Evolutionary conservation across 129 eudicot genomes (phyloP).

Genomic region (Lactuca sativa): DNA sequence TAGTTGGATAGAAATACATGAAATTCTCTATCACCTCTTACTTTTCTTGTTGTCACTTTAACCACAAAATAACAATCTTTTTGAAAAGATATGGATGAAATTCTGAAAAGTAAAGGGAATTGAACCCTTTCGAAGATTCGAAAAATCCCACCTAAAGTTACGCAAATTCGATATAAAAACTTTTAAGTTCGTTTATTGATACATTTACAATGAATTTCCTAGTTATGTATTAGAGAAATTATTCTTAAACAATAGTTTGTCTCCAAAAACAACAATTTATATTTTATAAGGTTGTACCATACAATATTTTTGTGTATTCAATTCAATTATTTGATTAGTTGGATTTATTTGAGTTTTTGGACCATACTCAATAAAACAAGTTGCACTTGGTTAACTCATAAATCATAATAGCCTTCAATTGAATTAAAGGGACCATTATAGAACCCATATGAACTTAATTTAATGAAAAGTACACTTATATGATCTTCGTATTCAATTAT

Average conservation of each 20-base stretch:
- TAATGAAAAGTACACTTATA: constrained; percentile 6
- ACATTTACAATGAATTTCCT: not conserved
- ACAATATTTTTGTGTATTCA: too few species aligned
- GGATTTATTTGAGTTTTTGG: not conserved
- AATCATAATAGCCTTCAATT: not conserved
- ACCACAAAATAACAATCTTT: constrained; percentile 29
- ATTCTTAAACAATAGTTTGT: too few species aligned
- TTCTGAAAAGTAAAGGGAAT: constrained; percentile 28
- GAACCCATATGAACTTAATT: constrained; percentile 7
- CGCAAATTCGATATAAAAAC: not conserved
- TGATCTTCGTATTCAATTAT: not conserved
- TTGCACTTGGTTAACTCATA: not conserved
- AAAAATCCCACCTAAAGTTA: not conserved
- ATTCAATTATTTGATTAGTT: not conserved
- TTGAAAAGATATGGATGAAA: constrained; percentile 6
- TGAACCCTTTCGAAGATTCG: constrained; percentile 17
- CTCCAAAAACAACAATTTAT: too few species aligned
- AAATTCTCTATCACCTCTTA: constrained; percentile 12
- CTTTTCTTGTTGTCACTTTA: constrained; percentile 31
- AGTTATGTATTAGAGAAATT: too few species aligned
- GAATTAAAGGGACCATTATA: constrained; percentile 4
- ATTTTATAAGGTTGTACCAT: too few species aligned
- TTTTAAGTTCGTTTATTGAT: not conserved
- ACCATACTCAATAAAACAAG: not conserved
- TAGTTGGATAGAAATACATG: constrained; percentile 9